These are phyloP conservation scores for Saccharomyces hybrid DNA, from an alignment of 1,139 yeast species.

Conservation along the genomic window DNA sequence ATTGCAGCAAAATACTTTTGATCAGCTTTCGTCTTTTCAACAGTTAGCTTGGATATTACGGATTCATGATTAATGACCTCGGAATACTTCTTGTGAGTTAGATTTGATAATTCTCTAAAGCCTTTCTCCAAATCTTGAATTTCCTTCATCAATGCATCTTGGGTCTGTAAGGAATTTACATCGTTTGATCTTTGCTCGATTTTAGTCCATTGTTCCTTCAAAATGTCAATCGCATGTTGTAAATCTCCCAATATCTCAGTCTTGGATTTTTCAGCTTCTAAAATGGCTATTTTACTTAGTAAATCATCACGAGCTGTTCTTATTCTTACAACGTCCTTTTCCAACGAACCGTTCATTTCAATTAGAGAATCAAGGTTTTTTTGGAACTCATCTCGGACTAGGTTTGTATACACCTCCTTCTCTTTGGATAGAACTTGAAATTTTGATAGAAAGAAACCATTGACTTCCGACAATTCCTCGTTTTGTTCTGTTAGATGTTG, in stretches of 20 bases:
- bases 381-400: constrained; percentile 33
- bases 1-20: constrained; percentile 93
- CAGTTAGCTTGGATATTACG: constrained; percentile 57
- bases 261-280: constrained; percentile 46
- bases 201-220: constrained; percentile 40
- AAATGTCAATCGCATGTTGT: constrained; percentile 36
- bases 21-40: constrained; percentile 88
- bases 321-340: constrained; percentile 70
- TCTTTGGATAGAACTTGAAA: constrained; percentile 33
- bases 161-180: constrained; percentile 1
- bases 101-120: constrained; percentile 47
- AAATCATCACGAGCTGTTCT: constrained; percentile 80
- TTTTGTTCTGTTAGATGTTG: constrained; percentile 26
- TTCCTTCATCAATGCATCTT: constrained; percentile 52
- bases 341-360: constrained; percentile 38
- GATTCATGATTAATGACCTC: constrained; percentile 60
- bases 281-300: constrained; percentile 54
- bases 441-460: constrained; percentile 34
- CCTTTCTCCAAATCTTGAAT: constrained; percentile 80
- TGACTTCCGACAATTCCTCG: constrained; percentile 29
- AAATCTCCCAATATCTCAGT: constrained; percentile 40
- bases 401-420: constrained; percentile 29
- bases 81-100: constrained; percentile 50
- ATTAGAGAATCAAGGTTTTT: constrained; percentile 36
- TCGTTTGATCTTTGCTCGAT: constrained; percentile 31